Evolutionary conservation across 169 alveolate genomes (phyloP).

Genomic region (Ichthyophthirius multifiliis): DNA sequence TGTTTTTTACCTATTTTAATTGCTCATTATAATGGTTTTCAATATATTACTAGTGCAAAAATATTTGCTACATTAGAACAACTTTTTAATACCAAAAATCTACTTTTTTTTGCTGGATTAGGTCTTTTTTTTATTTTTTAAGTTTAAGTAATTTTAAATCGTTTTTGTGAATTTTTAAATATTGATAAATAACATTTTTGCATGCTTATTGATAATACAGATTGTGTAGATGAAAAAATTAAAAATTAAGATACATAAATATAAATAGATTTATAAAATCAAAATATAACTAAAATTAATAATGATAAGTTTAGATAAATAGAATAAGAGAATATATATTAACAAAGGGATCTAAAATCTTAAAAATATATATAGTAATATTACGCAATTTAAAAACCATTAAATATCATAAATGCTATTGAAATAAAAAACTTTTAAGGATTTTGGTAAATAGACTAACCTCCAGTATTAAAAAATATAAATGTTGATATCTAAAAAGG

Average conservation of each 20-base stretch:
- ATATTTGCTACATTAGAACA: slow-evolving; percentile 16
- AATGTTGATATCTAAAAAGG: slow-evolving; percentile 45
- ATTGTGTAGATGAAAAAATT: background rate
- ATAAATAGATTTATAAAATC: background rate
- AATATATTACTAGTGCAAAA: background rate
- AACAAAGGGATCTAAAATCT: too few species aligned
- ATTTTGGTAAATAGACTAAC: slow-evolving; percentile 12
- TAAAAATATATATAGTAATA: too few species aligned
- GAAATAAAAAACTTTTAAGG: slow-evolving; percentile 4
- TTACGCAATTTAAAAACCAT: background rate
- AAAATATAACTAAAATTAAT: background rate
- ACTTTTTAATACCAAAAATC: background rate
- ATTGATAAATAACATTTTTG: background rate
- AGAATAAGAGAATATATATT: too few species aligned
- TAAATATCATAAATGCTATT: background rate
- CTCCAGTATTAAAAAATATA: slow-evolving; percentile 49
- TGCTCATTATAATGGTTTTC: background rate
- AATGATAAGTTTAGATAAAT: background rate
- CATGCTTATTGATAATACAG: background rate
- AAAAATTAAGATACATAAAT: background rate
- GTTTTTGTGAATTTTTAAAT: background rate
- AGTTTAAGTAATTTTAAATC: background rate
- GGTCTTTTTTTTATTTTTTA: background rate
- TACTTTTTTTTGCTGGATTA: background rate
- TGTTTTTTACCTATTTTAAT: background rate